phyloP scores from a whole-genome alignment of 306 rosid species.

The Rubus idaeus region DNA sequence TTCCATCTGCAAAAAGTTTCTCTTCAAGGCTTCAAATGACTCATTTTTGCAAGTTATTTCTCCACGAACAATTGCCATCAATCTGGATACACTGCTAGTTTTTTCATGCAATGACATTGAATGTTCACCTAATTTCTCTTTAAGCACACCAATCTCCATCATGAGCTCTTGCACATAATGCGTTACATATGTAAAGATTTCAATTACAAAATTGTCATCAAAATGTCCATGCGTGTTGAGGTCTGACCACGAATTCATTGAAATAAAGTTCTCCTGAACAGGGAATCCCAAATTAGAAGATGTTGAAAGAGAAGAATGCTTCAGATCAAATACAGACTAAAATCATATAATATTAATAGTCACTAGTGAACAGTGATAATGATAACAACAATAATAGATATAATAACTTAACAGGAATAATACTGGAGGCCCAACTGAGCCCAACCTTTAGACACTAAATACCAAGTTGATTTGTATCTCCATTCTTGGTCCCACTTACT shows the following conservation, averaged over 20 bases:
- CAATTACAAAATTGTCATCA: conserved; percentile 47
- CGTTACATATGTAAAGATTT: conserved; percentile 34
- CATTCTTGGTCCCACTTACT: neutral
- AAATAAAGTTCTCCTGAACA: conserved; percentile 46
- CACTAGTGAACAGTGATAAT: neutral
- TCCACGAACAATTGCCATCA: conserved; percentile 42
- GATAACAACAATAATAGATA: neutral
- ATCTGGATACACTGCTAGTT: conserved; percentile 44
- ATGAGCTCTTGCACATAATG: conserved; percentile 57
- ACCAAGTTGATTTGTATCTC: neutral
- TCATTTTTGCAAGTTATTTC: conserved; percentile 66
- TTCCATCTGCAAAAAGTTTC: conserved; percentile 41
- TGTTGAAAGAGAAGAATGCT: conserved; percentile 5
- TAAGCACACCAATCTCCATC: conserved; percentile 47
- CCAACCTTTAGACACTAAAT: neutral
- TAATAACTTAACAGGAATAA: neutral
- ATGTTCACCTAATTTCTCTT: conserved; percentile 54
- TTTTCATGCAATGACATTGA: conserved; percentile 53
- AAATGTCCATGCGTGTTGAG: conserved; percentile 35
- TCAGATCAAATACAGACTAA: neutral
- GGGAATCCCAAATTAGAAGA: conserved; percentile 24
- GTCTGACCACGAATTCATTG: conserved; percentile 51
- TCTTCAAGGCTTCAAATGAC: conserved; percentile 53
- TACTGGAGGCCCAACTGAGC: neutral
- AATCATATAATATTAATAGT: neutral